Base-by-base conservation (phyloP, 2,329 filamentous ascomycete species). In the Verticillium nubilum region DNA sequence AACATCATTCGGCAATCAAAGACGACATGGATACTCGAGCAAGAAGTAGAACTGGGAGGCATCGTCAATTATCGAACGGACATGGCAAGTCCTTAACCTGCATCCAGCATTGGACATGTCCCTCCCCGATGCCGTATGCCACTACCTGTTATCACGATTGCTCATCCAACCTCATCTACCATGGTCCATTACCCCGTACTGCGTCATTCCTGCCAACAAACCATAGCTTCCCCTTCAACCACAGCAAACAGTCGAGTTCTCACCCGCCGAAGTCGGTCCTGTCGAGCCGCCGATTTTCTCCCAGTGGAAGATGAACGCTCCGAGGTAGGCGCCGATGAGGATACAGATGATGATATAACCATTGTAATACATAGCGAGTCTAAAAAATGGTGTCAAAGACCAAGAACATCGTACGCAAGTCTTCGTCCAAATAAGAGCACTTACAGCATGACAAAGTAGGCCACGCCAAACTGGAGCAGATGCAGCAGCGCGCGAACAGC, bases 281-380 rank as follows among this genome's bases (percentile, higher is more conserved):
- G 37, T 42, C 37, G 19, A 42, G 42, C 56, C 28, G 6, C 35
- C 28, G 17, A 57, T 28, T 15, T 57, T 75, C 69, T 90, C 88
- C 88, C 89, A 93, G 29, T 86, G 83, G 70, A 91, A 94, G 61
- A 90, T 68, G 63, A 92, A 91, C 13, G 83, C 80, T 17, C 91
- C 91, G 5, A 93, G 59, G 64, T 85, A 91, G 0, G 88, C 85
- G 1, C 91, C 91, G 59, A 94, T 82, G 63, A 94, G 84, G 70
- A 95, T 91, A 65, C 86, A 91, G 61, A 94, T 87, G 71, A 95
- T 90, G 63, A 95, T 81, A 73, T 91, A 95, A 10, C 87, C 85
- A 65, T 85, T 86, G 74, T 81, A 86, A 70, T 85, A 85, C 80
- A 85, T 84, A 63, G 80, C 80, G n/a, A 76, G 73, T 63, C 68